Base-by-base conservation (phyloP, 306 rosid species). In the Fagus sylvatica region DNA sequence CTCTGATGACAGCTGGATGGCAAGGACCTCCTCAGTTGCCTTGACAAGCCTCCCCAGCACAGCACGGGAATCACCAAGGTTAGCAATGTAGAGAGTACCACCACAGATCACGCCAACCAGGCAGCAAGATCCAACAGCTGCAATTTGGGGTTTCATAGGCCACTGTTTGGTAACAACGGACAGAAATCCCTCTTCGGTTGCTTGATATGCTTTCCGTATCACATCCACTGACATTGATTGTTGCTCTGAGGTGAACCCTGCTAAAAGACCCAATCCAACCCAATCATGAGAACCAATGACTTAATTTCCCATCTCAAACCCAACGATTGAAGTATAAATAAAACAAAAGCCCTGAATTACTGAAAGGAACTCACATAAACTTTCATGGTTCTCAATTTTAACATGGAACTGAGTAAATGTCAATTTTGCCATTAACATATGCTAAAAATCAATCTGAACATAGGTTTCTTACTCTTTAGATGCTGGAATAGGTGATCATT, bases 81-180 rank as follows among this genome's bases (percentile, higher is more conserved):
- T 94, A 65, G 98, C 98, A 76, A 91, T 73, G 69, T 94, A 91
- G 76, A 94, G 98, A 70, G 70, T 54, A 76, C 91, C 93, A 16
- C 86, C 88, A 83, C 98, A 91, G 72, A 94, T 85, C 74, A 94
- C 94, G 43, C 98, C 91, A 74, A 79, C 89, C 78, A 94, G 90
- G 85, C 97, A 91, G 82, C 98, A 94, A 40, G 98, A 81, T 74
- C 97, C 98, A 80, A 94, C 98, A n/a, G 97, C 93, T 78, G 98
- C 98, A 73, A 91, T 89, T 72, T 91, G 98, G 40, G 98, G 94
- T 64, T 90, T 94, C 76, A 86, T 72, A 56, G 88, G 89, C 98
- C 98, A 94, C 28, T 73, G 96, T 76, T 91, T 91, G 0, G 94
- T 84, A 53, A 94, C 98, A 28, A 94, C 53, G 4, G 96, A 89